Evolutionary conservation across 257 asterid genomes (phyloP).

Genomic region (Rauvolfia tetraphylla): DNA sequence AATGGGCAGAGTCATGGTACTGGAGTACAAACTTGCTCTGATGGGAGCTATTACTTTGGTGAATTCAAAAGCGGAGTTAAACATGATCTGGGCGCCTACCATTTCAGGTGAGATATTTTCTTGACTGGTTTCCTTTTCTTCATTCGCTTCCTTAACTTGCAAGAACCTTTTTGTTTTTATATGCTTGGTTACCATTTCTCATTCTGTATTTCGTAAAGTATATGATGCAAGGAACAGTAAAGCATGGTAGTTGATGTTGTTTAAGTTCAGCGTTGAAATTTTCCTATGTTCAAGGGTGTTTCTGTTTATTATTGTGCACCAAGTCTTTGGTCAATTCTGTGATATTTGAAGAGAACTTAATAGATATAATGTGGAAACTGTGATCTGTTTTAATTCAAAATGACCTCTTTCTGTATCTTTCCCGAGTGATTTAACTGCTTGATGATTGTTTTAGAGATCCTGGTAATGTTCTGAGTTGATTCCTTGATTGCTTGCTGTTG

Average conservation of each 20-base stretch:
- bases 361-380: conserved; percentile 2
- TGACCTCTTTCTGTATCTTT: background rate
- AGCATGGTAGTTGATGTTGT: background rate
- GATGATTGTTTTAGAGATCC: background rate
- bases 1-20: conserved; percentile 86
- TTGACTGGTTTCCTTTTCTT: background rate
- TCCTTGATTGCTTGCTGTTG: background rate
- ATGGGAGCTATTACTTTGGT: conserved; percentile 80
- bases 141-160: background rate
- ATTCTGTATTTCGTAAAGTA: background rate
- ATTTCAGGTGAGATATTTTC: conserved; percentile 57
- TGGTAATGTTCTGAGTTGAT: background rate
- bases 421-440: background rate
- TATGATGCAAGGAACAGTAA: background rate
- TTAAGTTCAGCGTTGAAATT: background rate
- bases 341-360: background rate
- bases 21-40: conserved; percentile 83
- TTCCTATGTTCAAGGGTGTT: background rate
- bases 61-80: conserved; percentile 74
- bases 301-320: background rate
- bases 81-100: conserved; percentile 87
- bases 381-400: background rate
- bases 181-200: background rate
- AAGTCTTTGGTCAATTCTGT: background rate
- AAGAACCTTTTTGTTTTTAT: background rate